phyloP scores from a whole-genome alignment of 2,329 filamentous ascomycete genomes.

The Cladosporium colombiae region DNA sequence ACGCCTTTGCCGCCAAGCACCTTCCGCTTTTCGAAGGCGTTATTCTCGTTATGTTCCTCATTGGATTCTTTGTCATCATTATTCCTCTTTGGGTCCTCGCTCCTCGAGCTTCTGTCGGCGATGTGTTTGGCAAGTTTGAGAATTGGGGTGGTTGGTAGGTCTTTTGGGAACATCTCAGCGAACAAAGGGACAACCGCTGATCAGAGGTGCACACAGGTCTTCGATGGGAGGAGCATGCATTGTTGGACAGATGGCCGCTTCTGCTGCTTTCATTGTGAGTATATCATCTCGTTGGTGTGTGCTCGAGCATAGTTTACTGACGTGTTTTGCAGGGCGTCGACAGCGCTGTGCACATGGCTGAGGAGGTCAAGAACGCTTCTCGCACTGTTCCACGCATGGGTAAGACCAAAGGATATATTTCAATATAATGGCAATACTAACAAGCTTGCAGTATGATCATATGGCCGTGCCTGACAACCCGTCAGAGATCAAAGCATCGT shows the following conservation, averaged over 20 bases:
- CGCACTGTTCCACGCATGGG: constrained; percentile 34
- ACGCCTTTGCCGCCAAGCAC: constrained; percentile 31
- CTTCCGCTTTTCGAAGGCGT: constrained; percentile 34
- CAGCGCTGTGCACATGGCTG: constrained; percentile 24
- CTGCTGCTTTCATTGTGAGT: constrained; percentile 16
- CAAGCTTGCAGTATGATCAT: background rate
- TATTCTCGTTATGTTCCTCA: constrained; percentile 32
- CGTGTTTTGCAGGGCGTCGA: constrained; percentile 7
- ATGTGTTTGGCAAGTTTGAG: constrained; percentile 32
- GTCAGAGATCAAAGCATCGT: no score
- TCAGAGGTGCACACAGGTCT: constrained; percentile 13
- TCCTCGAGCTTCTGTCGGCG: constrained; percentile 26
- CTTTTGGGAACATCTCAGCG: background rate
- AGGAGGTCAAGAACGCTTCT: constrained; percentile 37
- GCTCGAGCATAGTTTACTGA: background rate
- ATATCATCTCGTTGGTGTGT: background rate
- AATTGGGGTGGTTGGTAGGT: constrained; percentile 28
- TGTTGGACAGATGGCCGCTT: constrained; percentile 28
- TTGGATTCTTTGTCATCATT: constrained; percentile 36
- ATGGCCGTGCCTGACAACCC: no score
- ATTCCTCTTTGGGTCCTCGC: constrained; percentile 36
- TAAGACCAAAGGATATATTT: background rate
- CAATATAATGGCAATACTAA: background rate
- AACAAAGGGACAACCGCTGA: background rate
- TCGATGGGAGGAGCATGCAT: constrained; percentile 32